A percentile compares a stretch with the other conserved stretches of the same genome.
Conservation (phyloP, 2,329 filamentous ascomycete genomes). For the Alternaria angustiovoidea region DNA sequence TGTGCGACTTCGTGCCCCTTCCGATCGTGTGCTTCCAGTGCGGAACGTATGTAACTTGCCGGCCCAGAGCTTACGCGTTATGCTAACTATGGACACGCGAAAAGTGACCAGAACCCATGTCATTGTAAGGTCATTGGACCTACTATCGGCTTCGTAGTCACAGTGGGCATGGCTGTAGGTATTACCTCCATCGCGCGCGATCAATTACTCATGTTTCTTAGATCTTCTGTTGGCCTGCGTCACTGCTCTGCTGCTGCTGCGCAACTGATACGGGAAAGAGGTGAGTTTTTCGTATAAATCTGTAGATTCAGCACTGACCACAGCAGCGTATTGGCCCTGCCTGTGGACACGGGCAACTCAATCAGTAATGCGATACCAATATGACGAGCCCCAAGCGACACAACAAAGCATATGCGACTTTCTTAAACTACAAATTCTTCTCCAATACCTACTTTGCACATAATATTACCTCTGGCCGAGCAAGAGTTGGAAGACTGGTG, state of each 20-base stretch:
- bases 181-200: conserved; percentile 11
- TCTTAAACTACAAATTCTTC: background rate
- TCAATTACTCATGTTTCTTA: conserved; percentile 32
- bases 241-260: conserved; percentile 65
- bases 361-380: conserved; percentile 59
- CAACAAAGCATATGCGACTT: background rate
- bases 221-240: conserved; percentile 64
- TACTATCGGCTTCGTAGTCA: conserved; percentile 60
- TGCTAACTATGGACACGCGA: conserved; percentile 21
- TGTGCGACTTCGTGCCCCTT: conserved; percentile 54
- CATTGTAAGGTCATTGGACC: conserved; percentile 66
- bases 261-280: conserved; percentile 62
- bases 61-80: background rate
- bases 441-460: background rate
- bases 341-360: conserved; percentile 61
- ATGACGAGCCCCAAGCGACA: conserved; percentile 39
- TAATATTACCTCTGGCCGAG: background rate
- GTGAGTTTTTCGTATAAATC: conserved; percentile 47
- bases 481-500: conserved; percentile 2
- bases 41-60: conserved; percentile 47
- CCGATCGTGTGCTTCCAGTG: conserved; percentile 65
- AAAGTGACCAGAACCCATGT: conserved; percentile 64
- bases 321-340: conserved; percentile 59
- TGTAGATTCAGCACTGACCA: conserved; percentile 24
- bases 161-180: conserved; percentile 60